Evolutionary conservation across 75 land plant species (phyloP), one percentile per base, ranked within the genome.

Genomic region (Pseudotsuga menziesii): DNA sequence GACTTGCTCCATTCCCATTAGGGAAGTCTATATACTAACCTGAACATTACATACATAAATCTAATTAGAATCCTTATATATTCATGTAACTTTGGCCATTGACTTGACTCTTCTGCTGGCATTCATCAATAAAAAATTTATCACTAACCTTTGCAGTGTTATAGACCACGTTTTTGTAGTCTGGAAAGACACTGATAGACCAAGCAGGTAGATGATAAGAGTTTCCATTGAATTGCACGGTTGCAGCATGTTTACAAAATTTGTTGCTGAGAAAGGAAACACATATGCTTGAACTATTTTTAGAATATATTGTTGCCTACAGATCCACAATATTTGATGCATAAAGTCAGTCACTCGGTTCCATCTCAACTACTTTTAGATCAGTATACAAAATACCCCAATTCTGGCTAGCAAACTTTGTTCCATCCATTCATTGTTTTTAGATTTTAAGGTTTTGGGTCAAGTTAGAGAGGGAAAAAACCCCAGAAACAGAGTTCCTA

Each of bases 171-270:
- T 82, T 79, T 26, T 56, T 70, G 63, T 85, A 85, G 44, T 85
- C 87, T 26, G 85, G 87, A 54, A 85, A 78, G 48, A 85, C 73
- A 71, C 85, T 85, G 54, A 82, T 74, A 22, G 87, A 85, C 87
- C 87, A 85, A 56, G 85, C 76, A 54, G 87, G 87, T 25, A 85
- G 22, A 48, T 76, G 11, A 55, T 82, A 84, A 27, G 74, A 72
- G 56, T 36, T 72, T 16, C 84, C 78, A 52, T 77, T 81, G 63
- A 84, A 84, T 58, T 82, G 35, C 13, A 84, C 84, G 17, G 35
- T 59, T 32, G 79, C 78, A 79, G 55, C 75, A 4, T 78, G 55
- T 61, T 58, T 66, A 35, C 60, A 1, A 55, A 82, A 48, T 70
- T 57, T 55, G 26, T 83, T 83, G 57, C 85, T 70, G 4, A 84